Percentiles rank a stretch among this genome's conserved stretches.
Conservation (phyloP, 768 basidiomycete species). For the Lactifluus subvellereus region DNA sequence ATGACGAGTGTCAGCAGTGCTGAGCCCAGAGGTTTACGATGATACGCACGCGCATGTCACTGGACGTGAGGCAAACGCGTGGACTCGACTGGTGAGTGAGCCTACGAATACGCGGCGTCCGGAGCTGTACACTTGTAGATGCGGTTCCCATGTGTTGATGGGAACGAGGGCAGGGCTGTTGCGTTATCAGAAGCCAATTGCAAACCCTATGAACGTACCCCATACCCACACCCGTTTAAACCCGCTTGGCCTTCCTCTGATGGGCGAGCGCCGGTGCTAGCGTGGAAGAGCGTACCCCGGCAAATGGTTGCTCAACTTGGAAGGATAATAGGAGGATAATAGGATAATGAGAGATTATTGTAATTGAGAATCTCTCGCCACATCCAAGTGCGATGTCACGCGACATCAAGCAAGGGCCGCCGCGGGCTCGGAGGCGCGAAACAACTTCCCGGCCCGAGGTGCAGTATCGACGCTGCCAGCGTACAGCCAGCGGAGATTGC, state of each 20-base stretch:
- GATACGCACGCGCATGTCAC: conserved; percentile 3
- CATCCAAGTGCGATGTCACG: not conserved
- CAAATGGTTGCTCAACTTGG: not conserved
- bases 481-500: not conserved
- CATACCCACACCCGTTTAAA: not conserved
- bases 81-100: not conserved
- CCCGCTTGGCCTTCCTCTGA: not conserved
- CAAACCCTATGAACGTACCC: not conserved
- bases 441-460: too few relatives aligned
- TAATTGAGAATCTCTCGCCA: not conserved
- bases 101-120: not conserved
- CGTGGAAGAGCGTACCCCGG: not conserved
- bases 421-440: not conserved
- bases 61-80: conserved; percentile 15
- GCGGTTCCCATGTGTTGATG: not conserved
- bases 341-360: not conserved
- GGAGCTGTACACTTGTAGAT: not conserved
- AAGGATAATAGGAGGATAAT: not conserved
- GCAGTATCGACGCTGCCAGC: not conserved
- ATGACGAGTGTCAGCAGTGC: not conserved
- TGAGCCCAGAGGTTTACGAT: not conserved
- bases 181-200: conserved; percentile 13
- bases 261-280: not conserved
- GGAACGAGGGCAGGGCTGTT: conserved; percentile 2
- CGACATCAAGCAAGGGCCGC: not conserved